A percentile compares a stretch with the other conserved stretches of the same genome.
phyloP scores from a whole-genome alignment of 352 stramenopile genomes.

The Phytophthora multivora region DNA sequence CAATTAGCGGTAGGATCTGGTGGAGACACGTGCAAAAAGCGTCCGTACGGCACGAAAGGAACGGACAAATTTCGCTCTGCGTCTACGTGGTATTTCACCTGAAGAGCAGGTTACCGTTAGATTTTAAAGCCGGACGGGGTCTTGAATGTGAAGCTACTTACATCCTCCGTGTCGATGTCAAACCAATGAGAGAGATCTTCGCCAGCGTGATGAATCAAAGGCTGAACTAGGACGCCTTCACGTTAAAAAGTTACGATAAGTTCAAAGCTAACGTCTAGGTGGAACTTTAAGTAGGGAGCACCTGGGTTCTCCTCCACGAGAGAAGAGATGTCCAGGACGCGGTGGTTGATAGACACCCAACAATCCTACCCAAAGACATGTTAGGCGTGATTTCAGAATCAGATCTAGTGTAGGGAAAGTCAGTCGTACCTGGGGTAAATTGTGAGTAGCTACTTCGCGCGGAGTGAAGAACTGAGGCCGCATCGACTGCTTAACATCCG shows the following conservation, averaged over 20 bases:
- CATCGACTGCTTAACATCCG: constrained; percentile 9
- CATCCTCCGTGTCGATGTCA: constrained; percentile 67
- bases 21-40: constrained; percentile 89
- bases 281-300: constrained; percentile 5
- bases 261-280: not conserved
- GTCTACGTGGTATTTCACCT: constrained; percentile 87
- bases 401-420: not conserved
- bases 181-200: constrained; percentile 95
- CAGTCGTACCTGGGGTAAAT: constrained; percentile 66
- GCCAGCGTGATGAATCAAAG: constrained; percentile 83
- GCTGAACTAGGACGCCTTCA: constrained; percentile 73
- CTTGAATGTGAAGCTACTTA: too few relatives aligned
- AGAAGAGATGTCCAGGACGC: constrained; percentile 84
- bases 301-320: constrained; percentile 73
- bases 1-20: constrained; percentile 77
- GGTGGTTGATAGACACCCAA: constrained; percentile 75
- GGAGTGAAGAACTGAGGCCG: constrained; percentile 68
- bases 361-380: constrained; percentile 50
- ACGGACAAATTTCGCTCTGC: constrained; percentile 71
- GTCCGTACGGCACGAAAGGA: constrained; percentile 84
- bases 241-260: too few relatives aligned
- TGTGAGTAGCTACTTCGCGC: constrained; percentile 82
- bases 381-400: not conserved
- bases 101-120: not conserved
- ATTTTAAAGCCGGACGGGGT: not conserved